phyloP scores from a whole-genome alignment of 2,329 filamentous ascomycete genomes.

The Arthrinium puccinioides region DNA sequence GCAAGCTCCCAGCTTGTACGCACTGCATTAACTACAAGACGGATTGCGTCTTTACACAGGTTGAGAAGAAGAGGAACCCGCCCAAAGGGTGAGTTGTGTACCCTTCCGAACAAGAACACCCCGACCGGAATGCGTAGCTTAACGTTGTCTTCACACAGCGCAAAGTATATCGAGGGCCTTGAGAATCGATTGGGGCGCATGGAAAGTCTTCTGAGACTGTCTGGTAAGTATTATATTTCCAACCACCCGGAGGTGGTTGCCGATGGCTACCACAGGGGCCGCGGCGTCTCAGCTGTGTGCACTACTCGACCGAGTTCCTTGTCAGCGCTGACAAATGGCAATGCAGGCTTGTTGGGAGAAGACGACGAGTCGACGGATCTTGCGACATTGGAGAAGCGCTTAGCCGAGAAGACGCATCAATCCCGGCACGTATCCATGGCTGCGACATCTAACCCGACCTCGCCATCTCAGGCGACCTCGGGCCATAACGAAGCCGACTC shows the following conservation, averaged over 20 bases:
- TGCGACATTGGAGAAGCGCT: conserved; percentile 75
- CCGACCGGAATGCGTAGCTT: background rate
- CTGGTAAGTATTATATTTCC: conserved; percentile 41
- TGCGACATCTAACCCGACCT: conserved; percentile 40
- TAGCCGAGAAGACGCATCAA: conserved; percentile 49
- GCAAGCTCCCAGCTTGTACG: conserved; percentile 87
- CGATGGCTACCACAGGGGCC: too few relatives aligned
- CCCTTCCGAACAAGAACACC: background rate
- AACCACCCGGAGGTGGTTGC: too few relatives aligned
- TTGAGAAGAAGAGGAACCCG: conserved; percentile 96
- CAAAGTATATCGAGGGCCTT: conserved; percentile 95
- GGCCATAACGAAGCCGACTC: conserved; percentile 34
- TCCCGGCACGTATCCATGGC: conserved; percentile 42
- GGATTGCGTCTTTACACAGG: conserved; percentile 92
- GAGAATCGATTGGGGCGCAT: conserved; percentile 94
- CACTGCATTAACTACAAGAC: conserved; percentile 98
- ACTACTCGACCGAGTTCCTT: background rate
- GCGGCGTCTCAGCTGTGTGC: too few relatives aligned
- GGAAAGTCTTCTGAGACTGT: conserved; percentile 84
- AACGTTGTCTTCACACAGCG: conserved; percentile 40
- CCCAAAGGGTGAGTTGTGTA: conserved; percentile 72
- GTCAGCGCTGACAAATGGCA: conserved; percentile 15
- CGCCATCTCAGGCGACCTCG: conserved; percentile 40
- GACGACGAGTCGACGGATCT: conserved; percentile 86
- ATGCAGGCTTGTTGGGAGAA: conserved; percentile 67